Evolutionary conservation across 371 early-diverging fungal genomes (phyloP).

Genomic region (Lichtheimia ramosa): DNA sequence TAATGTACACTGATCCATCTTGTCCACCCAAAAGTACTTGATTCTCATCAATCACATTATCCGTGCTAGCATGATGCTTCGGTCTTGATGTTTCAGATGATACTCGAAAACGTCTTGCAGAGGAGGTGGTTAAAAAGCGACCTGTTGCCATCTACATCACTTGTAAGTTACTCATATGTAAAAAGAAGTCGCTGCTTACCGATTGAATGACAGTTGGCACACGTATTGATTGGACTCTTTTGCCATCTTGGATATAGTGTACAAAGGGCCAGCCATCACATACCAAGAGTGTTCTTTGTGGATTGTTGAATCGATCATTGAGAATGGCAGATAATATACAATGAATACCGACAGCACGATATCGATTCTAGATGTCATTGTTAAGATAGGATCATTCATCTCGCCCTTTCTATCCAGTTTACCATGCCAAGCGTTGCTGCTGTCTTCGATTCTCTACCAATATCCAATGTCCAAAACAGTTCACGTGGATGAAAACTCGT

Average conservation of each 20-base stretch:
- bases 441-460: constrained; percentile 39
- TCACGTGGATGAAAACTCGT: constrained; percentile 48
- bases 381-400: not conserved
- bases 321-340: constrained; percentile 38
- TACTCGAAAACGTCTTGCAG: constrained; percentile 6
- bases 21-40: constrained; percentile 47
- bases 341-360: constrained; percentile 18
- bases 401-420: not conserved
- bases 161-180: not conserved
- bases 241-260: constrained; percentile 40
- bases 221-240: constrained; percentile 24
- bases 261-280: constrained; percentile 46
- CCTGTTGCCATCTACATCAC: constrained; percentile 42
- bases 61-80: not conserved
- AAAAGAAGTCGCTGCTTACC: constrained; percentile 18
- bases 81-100: not conserved
- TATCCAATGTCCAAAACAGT: constrained; percentile 42
- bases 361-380: not conserved
- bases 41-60: constrained; percentile 10
- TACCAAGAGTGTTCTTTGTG: constrained; percentile 37
- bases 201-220: constrained; percentile 38
- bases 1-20: constrained; percentile 45
- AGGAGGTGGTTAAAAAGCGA: constrained; percentile 24
- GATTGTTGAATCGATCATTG: constrained; percentile 31
- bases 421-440: constrained; percentile 25